Evolutionary conservation across 208 protist genomes (phyloP), one percentile per base, ranked within the genome.

Genomic region (Tetramitus jugosus): DNA sequence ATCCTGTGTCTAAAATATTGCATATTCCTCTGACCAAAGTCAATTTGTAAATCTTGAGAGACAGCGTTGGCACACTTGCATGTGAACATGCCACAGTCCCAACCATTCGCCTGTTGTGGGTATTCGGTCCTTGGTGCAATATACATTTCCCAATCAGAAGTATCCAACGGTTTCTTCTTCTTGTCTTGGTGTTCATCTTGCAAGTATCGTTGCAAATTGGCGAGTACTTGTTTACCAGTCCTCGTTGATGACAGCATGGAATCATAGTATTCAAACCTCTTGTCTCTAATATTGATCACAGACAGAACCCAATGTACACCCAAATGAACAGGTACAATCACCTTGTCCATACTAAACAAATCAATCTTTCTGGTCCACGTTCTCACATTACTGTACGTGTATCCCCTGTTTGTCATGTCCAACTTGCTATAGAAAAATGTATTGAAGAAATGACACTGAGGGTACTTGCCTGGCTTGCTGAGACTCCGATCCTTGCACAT

Each of bases 261-360:
- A 56, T 89, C 86, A 62, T 84, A 89, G 31, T 88, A 89, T 81
- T 89, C 83, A 39, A 89, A 85, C 71, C 78, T 46, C 37, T 82
- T 85, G 29, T 78, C 71, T 31, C 68, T 69, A 20, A 89, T 43
- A 62, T 89, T 89, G 53, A 88, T 85, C 3, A 88, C 81, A 37
- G 85, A 79, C 1, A 81, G 49, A 49, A 82, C 86, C 86, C 86
- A 89, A 65, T 89, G 86, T 56, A 76, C 76, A 31, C 80, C 80
- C 1, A 86, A 52, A 77, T 87, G 83, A 35, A 88, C 68, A 26
- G 86, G 86, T 14, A 88, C 75, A 26, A 88, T 60, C 7, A 88
- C 62, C 37, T 87, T 88, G 29, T 88, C 81, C 31, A 78, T 23
- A 20, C 13, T 14, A 14, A 87, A 86, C 10, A 87, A 52, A 60